phyloP scores from a whole-genome alignment of 129 eudicot species.

The Flaveria brownii region DNA sequence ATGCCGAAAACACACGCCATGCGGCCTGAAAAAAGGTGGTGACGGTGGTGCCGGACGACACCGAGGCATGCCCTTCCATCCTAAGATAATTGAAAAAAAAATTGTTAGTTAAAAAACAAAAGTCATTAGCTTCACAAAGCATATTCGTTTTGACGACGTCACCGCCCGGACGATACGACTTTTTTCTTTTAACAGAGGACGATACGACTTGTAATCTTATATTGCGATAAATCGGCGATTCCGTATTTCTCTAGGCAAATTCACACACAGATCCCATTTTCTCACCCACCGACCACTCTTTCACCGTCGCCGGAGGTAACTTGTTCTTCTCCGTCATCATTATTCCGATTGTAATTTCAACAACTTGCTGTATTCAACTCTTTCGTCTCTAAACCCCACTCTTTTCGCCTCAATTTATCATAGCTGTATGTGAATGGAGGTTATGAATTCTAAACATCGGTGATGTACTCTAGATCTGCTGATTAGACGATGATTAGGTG shows the following conservation, averaged over 20 bases:
- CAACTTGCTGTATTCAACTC: background rate
- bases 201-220: slow-evolving; percentile 12
- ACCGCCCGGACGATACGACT: slow-evolving; percentile 23
- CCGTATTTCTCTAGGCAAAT: slow-evolving; percentile 22
- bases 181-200: background rate
- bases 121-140: background rate
- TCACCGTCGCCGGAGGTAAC: slow-evolving; percentile 39
- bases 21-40: too few species aligned
- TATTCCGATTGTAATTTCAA: background rate
- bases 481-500: background rate
- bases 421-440: background rate
- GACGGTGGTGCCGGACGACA: too few species aligned
- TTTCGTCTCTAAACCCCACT: slow-evolving; percentile 20
- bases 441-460: slow-evolving; percentile 8
- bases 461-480: slow-evolving; percentile 29
- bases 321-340: background rate
- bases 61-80: too few species aligned
- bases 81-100: too few species aligned
- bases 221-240: slow-evolving; percentile 19
- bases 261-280: slow-evolving; percentile 34
- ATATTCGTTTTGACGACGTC: slow-evolving; percentile 29
- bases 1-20: too few species aligned
- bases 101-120: background rate
- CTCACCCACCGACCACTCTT: slow-evolving; percentile 26
- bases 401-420: background rate